Evolutionary conservation across 805 yeast genomes (phyloP).

Genomic region (Wickerhamiella dianesei): DNA sequence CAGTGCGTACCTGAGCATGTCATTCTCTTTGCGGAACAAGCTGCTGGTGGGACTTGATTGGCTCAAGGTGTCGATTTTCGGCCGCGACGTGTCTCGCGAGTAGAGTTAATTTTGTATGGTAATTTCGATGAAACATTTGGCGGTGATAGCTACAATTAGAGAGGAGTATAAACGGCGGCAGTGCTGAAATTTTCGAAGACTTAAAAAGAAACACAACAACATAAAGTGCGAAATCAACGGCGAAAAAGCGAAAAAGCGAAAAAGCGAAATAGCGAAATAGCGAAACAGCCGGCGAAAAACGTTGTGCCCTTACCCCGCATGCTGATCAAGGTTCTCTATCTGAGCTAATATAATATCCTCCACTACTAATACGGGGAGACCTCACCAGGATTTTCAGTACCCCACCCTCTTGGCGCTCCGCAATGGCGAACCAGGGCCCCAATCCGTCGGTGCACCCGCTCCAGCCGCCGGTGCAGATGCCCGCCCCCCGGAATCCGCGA

Average conservation of each 20-base stretch:
- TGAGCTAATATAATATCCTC: background rate
- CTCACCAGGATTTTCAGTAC: too few relatives aligned
- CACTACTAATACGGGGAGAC: background rate
- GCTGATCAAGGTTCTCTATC: background rate
- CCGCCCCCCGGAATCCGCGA: background rate
- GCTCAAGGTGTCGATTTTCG: constrained; percentile 75
- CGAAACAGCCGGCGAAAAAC: background rate
- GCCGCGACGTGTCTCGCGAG: constrained; percentile 88
- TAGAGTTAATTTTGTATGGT: constrained; percentile 21
- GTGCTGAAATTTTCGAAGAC: background rate
- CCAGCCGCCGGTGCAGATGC: background rate
- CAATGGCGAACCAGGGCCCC: background rate
- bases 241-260: background rate
- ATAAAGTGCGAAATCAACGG: background rate
- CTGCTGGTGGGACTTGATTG: constrained; percentile 77
- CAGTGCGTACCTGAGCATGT: constrained; percentile 85
- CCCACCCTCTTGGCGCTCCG: too few relatives aligned
- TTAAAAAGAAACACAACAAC: background rate
- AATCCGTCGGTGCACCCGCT: background rate
- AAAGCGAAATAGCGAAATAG: background rate
- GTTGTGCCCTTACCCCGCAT: background rate
- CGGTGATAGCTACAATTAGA: background rate
- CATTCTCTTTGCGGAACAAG: constrained; percentile 79
- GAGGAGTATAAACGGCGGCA: too few relatives aligned
- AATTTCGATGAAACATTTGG: background rate